Evolutionary conservation across 202 grass and related monocot genomes (phyloP).

Genomic region (Setaria italica): DNA sequence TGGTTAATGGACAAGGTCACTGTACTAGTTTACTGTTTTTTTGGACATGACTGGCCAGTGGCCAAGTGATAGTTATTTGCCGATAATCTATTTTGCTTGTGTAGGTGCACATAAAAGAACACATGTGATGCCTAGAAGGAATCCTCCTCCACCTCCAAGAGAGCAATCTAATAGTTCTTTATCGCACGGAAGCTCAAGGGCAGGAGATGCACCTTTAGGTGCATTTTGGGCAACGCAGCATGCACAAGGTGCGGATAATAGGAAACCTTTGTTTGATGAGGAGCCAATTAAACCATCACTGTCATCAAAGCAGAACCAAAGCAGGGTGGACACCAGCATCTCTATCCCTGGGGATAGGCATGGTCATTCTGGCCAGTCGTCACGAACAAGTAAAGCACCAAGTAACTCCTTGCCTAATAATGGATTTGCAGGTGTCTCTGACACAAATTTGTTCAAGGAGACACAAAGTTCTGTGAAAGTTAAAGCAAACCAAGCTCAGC

Average conservation of each 20-base stretch:
- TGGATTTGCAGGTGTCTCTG: slow-evolving; percentile 39
- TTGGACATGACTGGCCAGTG: neutral
- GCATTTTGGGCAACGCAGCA: slow-evolving; percentile 80
- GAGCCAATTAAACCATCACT: slow-evolving; percentile 49
- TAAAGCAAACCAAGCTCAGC: slow-evolving; percentile 42
- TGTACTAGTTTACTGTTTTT: slow-evolving; percentile 1
- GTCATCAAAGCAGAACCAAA: slow-evolving; percentile 55
- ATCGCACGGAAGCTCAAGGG: slow-evolving; percentile 47
- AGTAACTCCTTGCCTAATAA: slow-evolving; percentile 45
- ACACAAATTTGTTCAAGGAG: slow-evolving; percentile 55
- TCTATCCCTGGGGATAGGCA: slow-evolving; percentile 46
- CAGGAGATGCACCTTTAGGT: slow-evolving; percentile 62
- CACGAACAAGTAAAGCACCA: slow-evolving; percentile 35
- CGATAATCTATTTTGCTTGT: slow-evolving; percentile 22
- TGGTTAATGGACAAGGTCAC: slow-evolving; percentile 9
- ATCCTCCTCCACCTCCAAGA: slow-evolving; percentile 69
- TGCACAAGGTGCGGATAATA: slow-evolving; percentile 55
- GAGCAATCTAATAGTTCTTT: slow-evolving; percentile 59
- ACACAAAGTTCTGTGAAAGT: slow-evolving; percentile 53
- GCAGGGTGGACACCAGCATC: slow-evolving; percentile 44
- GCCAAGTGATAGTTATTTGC: neutral
- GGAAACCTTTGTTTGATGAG: slow-evolving; percentile 54
- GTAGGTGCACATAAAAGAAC: slow-evolving; percentile 64
- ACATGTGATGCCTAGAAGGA: slow-evolving; percentile 65
- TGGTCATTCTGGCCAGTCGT: slow-evolving; percentile 44